Evolutionary conservation across 75 land plant species (phyloP), one percentile per base, ranked within the genome.

Genomic region (Azolla pinnata): DNA sequence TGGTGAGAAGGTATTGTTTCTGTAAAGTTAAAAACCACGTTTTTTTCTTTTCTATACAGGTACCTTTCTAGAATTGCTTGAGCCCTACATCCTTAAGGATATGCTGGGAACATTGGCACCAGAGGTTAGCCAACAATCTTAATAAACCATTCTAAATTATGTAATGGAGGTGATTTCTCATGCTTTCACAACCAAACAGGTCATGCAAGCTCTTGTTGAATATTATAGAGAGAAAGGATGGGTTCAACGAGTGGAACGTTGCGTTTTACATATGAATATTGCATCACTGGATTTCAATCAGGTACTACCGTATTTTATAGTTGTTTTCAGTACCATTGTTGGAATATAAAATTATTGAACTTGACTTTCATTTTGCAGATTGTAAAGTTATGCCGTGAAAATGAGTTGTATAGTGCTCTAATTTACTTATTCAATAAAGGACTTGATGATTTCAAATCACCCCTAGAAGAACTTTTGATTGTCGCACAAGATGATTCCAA

Each of bases 211-310:
- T 23, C 80, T 93, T 42, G 98, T 93, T 21, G 98, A 89, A 79
- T 97, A 93, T 67, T 93, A 93, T 56, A 93, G 90, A 71, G 46
- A 59, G 49, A 77, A 73, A 57, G 98, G 98, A 51, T 93, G 96
- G 98, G 60, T 89, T 64, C 85, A 86, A 48, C 69, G 98, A 65
- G 90, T 93, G 61, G 98, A 93, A 47, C 98, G 86, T 55, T 93
- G 98, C 72, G 86, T 93, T 55, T 83, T 93, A 28, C 98, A 93
- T 64, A 93, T 93, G 98, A 91, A 93, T 60, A 93, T 93, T 67
- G 79, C 83, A 54, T 89, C 98, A 24, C 61, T 93, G 80, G 98
- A 93, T 55, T 93, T 93, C 71, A 93, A 93, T 79, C 98, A 93
- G 83, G 98, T 83, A 38, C 23, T 46, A 46, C 21, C 14, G 2